phyloP scores from a whole-genome alignment of 805 yeast genomes.

The Cyberlindnera americana region DNA sequence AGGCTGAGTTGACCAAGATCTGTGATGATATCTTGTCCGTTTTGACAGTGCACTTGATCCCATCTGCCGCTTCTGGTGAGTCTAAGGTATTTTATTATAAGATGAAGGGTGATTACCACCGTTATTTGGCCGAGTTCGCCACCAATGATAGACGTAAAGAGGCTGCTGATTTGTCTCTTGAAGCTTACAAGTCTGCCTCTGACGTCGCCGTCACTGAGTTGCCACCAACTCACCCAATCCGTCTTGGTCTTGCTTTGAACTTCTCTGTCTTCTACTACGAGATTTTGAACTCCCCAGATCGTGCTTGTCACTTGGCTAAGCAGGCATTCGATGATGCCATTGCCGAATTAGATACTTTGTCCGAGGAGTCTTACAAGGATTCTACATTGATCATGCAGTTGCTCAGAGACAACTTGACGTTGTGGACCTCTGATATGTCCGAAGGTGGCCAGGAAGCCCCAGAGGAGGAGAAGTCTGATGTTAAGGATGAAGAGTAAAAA shows the following conservation, averaged over 20 bases:
- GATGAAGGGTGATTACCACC: slow-evolving; percentile 99
- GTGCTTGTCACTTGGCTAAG: slow-evolving; percentile 98
- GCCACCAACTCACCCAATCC: slow-evolving; percentile 98
- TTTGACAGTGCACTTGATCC: slow-evolving; percentile 83
- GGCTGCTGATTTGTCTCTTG: slow-evolving; percentile 89
- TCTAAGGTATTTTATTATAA: slow-evolving; percentile 97
- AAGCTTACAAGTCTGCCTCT: slow-evolving; percentile 92
- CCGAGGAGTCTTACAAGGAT: slow-evolving; percentile 98
- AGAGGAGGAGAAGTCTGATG: slow-evolving; percentile 32
- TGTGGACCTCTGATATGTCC: slow-evolving; percentile 95
- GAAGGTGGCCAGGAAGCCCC: slow-evolving; percentile 67
- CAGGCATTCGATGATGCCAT: slow-evolving; percentile 99
- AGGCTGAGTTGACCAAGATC: slow-evolving; percentile 85
- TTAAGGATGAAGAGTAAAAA: slow-evolving; percentile 31
- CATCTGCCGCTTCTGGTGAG: slow-evolving; percentile 94
- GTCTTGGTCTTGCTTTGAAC: slow-evolving; percentile 96
- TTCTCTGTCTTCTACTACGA: slow-evolving; percentile 98
- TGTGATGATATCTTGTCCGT: slow-evolving; percentile 92
- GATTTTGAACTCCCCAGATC: slow-evolving; percentile 96
- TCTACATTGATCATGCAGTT: slow-evolving; percentile 98
- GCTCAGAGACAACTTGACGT: slow-evolving; percentile 95
- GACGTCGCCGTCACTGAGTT: slow-evolving; percentile 95
- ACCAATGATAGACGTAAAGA: slow-evolving; percentile 86
- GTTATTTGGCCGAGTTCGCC: slow-evolving; percentile 97
- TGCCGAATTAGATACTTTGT: slow-evolving; percentile 95